These are phyloP conservation scores for Aspergillus sclerotioniger DNA, from an alignment of 495 filamentous ascomycete genomes.

Conservation along the genomic window DNA sequence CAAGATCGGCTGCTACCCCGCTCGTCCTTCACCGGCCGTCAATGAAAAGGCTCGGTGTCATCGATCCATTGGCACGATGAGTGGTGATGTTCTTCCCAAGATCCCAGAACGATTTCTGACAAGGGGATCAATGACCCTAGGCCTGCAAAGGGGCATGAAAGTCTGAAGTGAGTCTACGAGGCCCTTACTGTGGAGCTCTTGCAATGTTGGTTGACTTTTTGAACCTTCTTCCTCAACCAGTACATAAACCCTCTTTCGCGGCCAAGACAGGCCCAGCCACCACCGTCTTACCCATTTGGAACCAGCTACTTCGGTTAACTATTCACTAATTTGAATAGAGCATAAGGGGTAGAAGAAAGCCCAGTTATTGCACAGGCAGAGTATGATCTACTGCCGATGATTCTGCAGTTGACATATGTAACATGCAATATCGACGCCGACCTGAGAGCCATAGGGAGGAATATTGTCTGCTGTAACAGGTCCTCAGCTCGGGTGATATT, in stretches of 20 bases:
- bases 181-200: neutral
- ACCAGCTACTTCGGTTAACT: neutral
- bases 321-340: neutral
- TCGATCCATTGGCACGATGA: no score
- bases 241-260: neutral
- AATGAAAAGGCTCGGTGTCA: no score
- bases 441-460: neutral
- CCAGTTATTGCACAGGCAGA: neutral
- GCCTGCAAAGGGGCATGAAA: no score
- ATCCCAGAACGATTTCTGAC: no score
- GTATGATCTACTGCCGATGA: neutral
- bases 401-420: neutral
- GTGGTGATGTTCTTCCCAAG: no score
- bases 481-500: neutral
- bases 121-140: no score
- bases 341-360: no score
- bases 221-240: neutral
- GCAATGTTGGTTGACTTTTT: neutral
- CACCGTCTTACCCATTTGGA: neutral
- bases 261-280: neutral
- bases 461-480: neutral
- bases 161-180: no score
- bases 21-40: no score
- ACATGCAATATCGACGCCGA: neutral
- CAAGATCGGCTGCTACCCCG: no score